Evolutionary conservation across 2,329 filamentous ascomycete species (phyloP).

Genomic region (Penicillium sp.): DNA sequence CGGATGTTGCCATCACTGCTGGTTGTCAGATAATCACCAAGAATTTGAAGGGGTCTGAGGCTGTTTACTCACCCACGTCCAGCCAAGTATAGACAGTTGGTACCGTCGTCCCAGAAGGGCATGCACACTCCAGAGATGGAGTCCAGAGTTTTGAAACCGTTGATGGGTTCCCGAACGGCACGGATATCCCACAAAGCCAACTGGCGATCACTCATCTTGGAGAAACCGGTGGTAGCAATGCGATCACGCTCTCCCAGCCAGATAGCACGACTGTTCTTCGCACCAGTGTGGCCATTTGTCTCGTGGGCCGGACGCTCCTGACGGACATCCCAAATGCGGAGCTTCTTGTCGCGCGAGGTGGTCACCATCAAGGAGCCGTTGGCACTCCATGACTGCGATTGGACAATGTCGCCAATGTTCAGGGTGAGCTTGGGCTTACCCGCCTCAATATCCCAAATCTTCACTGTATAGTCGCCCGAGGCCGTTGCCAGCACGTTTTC

Average conservation of each 20-base stretch:
- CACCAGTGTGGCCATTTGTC: constrained; percentile 80
- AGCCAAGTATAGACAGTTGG: constrained; percentile 91
- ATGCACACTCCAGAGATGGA: constrained; percentile 98
- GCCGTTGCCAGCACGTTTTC: constrained; percentile 94
- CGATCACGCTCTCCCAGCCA: constrained; percentile 98
- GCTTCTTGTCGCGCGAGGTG: constrained; percentile 96
- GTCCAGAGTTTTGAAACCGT: constrained; percentile 86
- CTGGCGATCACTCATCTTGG: constrained; percentile 96
- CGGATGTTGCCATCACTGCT: constrained; percentile 93
- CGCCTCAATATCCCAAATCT: constrained; percentile 89
- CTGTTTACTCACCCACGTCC: constrained; percentile 78
- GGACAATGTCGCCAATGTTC: constrained; percentile 87
- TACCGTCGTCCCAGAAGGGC: constrained; percentile 99
- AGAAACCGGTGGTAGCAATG: constrained; percentile 95
- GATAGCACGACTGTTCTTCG: constrained; percentile 95
- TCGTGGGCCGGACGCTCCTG: constrained; percentile 88
- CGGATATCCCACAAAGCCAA: constrained; percentile 94
- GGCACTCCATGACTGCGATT: constrained; percentile 94
- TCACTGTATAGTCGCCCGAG: constrained; percentile 91
- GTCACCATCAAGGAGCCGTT: constrained; percentile 84
- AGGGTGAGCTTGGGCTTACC: constrained; percentile 74
- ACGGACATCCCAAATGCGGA: constrained; percentile 95
- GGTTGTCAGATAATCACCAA: constrained; percentile 11
- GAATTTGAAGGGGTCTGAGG: neutral
- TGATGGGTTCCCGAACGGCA: constrained; percentile 75